A percentile compares a stretch with the other conserved stretches of the same genome.
Conservation (phyloP, 2,329 filamentous ascomycete genomes). For the Colletotrichum filicis region DNA sequence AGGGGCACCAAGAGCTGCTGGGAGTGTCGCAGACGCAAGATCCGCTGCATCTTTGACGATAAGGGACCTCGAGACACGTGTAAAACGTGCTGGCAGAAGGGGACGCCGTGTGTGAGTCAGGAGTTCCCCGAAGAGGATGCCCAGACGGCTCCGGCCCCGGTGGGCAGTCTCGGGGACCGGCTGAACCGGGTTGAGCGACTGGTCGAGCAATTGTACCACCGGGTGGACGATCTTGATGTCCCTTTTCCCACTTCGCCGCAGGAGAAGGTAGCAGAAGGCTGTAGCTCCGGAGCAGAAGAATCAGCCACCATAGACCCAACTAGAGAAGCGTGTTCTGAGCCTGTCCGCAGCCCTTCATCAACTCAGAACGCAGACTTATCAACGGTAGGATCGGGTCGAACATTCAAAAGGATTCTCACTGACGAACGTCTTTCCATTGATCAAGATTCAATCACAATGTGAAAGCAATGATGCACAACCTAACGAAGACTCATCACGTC, state of each 20-base stretch:
- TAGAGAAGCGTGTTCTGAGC: background rate
- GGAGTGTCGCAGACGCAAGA: constrained; percentile 68
- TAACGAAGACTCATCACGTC: too few relatives aligned
- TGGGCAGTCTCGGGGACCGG: constrained; percentile 39
- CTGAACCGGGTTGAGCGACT: constrained; percentile 49
- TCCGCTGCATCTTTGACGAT: constrained; percentile 57
- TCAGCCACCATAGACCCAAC: background rate
- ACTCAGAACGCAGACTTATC: background rate
- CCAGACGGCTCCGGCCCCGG: background rate
- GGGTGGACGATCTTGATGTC: background rate
- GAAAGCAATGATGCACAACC: background rate
- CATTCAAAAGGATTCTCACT: too few relatives aligned
- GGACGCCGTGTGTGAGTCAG: constrained; percentile 57
- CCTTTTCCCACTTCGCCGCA: background rate
- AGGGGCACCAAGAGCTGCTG: constrained; percentile 68
- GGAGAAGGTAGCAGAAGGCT: background rate
- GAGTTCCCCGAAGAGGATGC: constrained; percentile 51
- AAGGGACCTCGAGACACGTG: constrained; percentile 49
- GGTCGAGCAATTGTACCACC: constrained; percentile 42
- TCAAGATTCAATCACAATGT: too few relatives aligned
- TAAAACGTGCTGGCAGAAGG: constrained; percentile 55
- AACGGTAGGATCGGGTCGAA: too few relatives aligned
- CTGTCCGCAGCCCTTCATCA: background rate
- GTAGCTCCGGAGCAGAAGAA: background rate
- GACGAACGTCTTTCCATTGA: too few relatives aligned